Base-by-base conservation (phyloP, 345 rosid genomes). In the Geranium brycei region DNA sequence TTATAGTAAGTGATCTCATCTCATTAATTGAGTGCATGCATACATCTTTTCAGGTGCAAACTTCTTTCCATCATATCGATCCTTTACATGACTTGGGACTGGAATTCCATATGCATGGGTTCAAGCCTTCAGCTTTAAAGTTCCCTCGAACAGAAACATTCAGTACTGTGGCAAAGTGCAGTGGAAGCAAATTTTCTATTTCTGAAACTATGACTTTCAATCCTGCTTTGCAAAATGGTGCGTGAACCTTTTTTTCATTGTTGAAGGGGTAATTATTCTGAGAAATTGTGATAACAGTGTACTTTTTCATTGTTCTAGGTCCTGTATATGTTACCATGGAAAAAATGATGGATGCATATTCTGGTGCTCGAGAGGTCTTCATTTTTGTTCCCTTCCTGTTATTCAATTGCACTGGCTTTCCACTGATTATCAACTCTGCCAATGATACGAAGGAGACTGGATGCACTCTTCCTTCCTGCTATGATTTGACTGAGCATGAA, bases 351-450 rank as follows among this genome's bases (percentile, higher is more conserved):
- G 92, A 91, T 69, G 85, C 81, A 28, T 80, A 85, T 62, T 91
- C 96, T 76, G 96, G 98, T 75, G 84, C 91, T 51, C 84, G 98
- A 53, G 95, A 89, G 69, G 82, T 91, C 66, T 80, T 72, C 64
- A 71, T 91, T 70, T 89, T 59, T 70, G 96, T 85, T 66, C 95
- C 98, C 31, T 89, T 78, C 78, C 72, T 89, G 55, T 73, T 91
- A 65, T 89, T 85, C 66, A 91, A 91, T 68, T 91, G 96, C 74
- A 79, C 88, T 66, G 89, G 91, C 66, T 75, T 88, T 77, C 87
- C 91, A 40, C 82, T 91, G 64, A 60, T 72, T 71, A 72, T 91
- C 71, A 86, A 89, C 75, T 70, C 82, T 66, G 68, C 76, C 17
- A 66, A 75, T 65, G 89, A 79, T 72, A 78, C 75, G 70, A 79